Conservation (phyloP, 2,329 filamentous ascomycete species). For the Xylaria sp. region DNA sequence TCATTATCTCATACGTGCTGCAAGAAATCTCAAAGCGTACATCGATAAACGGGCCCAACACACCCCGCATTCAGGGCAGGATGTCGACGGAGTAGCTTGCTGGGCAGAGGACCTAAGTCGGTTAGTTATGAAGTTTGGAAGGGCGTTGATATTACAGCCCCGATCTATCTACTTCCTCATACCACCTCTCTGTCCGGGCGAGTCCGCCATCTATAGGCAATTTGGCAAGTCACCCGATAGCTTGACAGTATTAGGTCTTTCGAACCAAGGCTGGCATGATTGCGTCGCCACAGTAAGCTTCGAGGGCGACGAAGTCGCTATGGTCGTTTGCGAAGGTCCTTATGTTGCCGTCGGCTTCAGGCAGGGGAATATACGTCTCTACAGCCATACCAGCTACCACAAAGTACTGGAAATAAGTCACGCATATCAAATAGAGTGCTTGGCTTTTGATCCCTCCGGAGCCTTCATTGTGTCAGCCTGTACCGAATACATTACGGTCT, state of each 20-base stretch:
- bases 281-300: background rate
- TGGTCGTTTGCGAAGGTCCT: background rate
- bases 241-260: background rate
- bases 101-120: conserved; percentile 44
- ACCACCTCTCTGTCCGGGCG: conserved; percentile 44
- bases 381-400: background rate
- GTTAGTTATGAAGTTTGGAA: conserved; percentile 42
- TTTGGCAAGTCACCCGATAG: background rate
- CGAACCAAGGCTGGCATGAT: background rate
- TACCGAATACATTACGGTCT: background rate
- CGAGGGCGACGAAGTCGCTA: background rate
- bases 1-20: background rate
- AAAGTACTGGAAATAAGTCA: background rate
- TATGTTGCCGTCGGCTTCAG: background rate
- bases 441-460: background rate
- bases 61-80: conserved; percentile 29
- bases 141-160: conserved; percentile 37
- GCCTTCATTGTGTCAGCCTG: background rate
- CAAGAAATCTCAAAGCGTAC: background rate
- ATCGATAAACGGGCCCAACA: background rate
- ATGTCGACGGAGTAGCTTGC: conserved; percentile 33
- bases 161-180: conserved; percentile 44
- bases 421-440: background rate
- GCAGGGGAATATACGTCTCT: background rate
- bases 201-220: conserved; percentile 4